Evolutionary conservation across 2,329 filamentous ascomycete species (phyloP), one percentile per base, ranked within the genome.

Genomic region (Fonsecaea nubica): DNA sequence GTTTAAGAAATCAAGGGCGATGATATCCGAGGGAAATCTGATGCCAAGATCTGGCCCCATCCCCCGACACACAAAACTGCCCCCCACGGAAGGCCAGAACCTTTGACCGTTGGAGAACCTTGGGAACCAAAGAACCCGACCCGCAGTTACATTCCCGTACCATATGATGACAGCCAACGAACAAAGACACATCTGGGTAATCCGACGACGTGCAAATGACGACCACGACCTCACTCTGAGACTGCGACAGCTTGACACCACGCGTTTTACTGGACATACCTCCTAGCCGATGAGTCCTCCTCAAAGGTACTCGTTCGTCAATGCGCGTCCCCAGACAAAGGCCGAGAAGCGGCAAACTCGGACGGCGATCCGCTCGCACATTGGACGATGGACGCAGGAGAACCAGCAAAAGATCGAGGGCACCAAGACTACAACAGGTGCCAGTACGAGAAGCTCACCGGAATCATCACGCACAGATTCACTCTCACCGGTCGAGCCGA

Each of bases 221-320:
- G 18, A 50, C 4, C 45, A 30, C 10, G 5, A 9, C 3, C 21
- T 25, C 21, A 12, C 45, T 50, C 7, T 50, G 45, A 50, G 12
- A 10, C 21, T 4, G 18, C 30, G 21, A 10, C 45, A 13, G 9
- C 25, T 30, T 13, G 10, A 50, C 45, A 25, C 10, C 9, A 30
- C 45, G 9, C 45, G 2, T 25, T 21, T 18, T 4, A 5, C 21
- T 21, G 5, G 21, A 5, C 32, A 21, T 33, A n/a, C 53, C 12
- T 30, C 21, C 18, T 32, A 21, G 54, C 50, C 36, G 52, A 62
- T 62, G 60, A 56, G 60, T 55, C 52, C 60, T n/a, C 53, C 60
- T 13, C 60, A 62, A 25, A 55, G 60, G 32, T 62, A 56, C 35
- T 62, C 60, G n/a, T 62, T 62, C 60, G 60, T 62, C 42, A 62